Evolutionary conservation across 305 asterid species (phyloP), one percentile per base, ranked within the genome.

Genomic region (Lippia alba): DNA sequence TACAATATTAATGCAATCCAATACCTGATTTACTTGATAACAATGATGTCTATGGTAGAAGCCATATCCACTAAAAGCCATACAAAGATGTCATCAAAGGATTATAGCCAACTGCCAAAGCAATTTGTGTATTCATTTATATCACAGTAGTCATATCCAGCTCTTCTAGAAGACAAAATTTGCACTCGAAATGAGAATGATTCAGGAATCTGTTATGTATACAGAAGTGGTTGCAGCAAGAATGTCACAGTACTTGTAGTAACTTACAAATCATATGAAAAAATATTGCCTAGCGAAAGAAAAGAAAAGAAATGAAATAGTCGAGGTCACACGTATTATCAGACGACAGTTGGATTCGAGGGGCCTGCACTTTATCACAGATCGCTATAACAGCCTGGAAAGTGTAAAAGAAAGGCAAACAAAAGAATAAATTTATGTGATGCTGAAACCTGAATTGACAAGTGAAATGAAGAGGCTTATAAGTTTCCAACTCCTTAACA

Each of bases 321-420:
- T 8, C 30, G 24, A 49, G 14, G 63, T 53, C 62, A 50, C 53
- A 51, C 24, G 32, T 36, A 40, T 39, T 49, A 17, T 15, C 62
- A 17, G 56, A 56, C 60, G 51, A 24, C 30, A 12, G 36, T 19
- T 39, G 24, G 63, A 58, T 48, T 19, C 30, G 56, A 60, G 55
- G 70, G 53, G 40, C 62, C 71, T 10, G 66, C 63, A 49, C 58
- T 44, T 68, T 61, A 49, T 54, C 48, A 45, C 18, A 14, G 17
- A 39, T 17, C 66, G 10, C 56, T 57, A 56, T 19, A 75, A 24
- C 66, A 55, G 24, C 67, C 67, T 69, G 71, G 14, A 61, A 40
- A 54, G 19, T 30, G 20, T 56, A 50, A 20, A 41, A 32, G 49
- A 16, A 8, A 44, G 34, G 12, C 19, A 33, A 46, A 53, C 30